phyloP scores from a whole-genome alignment of 768 basidiomycete genomes.

The Daedaleopsis sinensis region DNA sequence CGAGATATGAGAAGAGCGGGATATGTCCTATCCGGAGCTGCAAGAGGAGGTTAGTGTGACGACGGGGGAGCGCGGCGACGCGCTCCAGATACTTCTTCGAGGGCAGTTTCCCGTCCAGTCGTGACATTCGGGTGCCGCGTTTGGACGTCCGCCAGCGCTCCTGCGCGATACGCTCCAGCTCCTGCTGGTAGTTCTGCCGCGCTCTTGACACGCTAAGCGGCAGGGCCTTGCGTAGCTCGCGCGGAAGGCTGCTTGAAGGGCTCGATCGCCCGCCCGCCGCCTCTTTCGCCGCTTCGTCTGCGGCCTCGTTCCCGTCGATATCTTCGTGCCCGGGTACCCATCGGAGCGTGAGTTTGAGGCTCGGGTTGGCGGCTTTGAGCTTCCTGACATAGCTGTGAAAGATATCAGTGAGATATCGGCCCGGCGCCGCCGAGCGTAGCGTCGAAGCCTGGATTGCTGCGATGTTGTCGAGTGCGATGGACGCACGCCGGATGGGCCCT shows the following conservation, averaged over 20 bases:
- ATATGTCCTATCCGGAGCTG: conserved; percentile 38
- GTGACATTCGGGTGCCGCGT: not conserved
- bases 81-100: not conserved
- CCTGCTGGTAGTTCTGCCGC: not conserved
- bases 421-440: not conserved
- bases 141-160: not conserved
- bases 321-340: conserved; percentile 30
- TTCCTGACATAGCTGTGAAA: not conserved
- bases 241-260: no score
- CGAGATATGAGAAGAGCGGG: conserved; percentile 33
- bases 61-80: not conserved
- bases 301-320: conserved; percentile 27
- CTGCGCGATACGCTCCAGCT: not conserved
- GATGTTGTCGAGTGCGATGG: not conserved
- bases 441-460: not conserved
- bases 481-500: not conserved
- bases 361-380: not conserved
- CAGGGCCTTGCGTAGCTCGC: not conserved
- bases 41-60: conserved; percentile 20
- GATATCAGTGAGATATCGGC: conserved; percentile 14
- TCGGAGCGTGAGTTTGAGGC: not conserved
- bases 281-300: conserved; percentile 26
- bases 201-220: not conserved
- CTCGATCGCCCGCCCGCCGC: conserved; percentile 12
- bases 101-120: not conserved